phyloP scores from a whole-genome alignment of 2,329 filamentous ascomycete genomes.

The Penicillium sp. region DNA sequence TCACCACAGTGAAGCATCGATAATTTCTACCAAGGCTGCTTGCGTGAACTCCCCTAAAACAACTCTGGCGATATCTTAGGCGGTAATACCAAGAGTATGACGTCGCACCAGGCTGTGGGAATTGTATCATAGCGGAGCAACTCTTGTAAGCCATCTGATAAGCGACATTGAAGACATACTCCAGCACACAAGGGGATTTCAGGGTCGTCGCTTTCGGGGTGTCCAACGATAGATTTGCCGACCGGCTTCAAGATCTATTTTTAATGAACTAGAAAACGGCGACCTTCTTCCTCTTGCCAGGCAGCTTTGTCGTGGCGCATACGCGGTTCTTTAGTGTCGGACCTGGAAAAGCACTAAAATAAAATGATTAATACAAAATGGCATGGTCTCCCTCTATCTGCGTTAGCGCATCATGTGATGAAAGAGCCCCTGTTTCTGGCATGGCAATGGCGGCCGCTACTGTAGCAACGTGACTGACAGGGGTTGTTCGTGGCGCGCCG shows the following conservation, averaged over 20 bases:
- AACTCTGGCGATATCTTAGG: too few species aligned
- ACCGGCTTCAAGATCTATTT: background rate
- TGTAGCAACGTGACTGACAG: background rate
- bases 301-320: background rate
- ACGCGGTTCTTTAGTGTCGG: background rate
- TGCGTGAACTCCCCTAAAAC: too few species aligned
- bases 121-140: too few species aligned
- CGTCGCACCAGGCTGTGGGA: too few species aligned
- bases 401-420: background rate
- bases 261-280: background rate
- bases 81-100: too few species aligned
- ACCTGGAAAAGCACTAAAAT: background rate
- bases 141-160: background rate
- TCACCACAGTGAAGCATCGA: too few species aligned
- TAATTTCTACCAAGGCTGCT: too few species aligned
- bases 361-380: background rate
- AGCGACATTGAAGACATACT: background rate
- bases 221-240: background rate
- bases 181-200: too few species aligned
- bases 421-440: background rate
- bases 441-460: background rate
- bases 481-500: background rate
- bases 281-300: background rate
- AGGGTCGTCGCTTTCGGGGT: background rate
- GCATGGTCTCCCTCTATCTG: background rate